phyloP scores from a whole-genome alignment of 495 filamentous ascomycete species.

The Thozetella sp. region DNA sequence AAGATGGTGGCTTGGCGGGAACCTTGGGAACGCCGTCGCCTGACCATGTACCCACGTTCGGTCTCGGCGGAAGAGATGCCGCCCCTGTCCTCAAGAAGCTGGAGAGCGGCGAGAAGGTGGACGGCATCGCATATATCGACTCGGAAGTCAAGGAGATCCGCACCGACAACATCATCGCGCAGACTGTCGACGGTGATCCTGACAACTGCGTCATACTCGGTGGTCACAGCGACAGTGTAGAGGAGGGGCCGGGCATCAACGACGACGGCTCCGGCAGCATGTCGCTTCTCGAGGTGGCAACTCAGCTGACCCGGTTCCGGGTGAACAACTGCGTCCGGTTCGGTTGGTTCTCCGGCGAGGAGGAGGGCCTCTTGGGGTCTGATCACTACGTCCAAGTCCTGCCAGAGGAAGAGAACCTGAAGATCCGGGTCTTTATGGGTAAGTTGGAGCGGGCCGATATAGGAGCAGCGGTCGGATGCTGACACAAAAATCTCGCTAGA shows the following conservation, averaged over 20 bases:
- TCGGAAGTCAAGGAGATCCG: conserved; percentile 41
- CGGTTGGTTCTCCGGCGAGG: conserved; percentile 60
- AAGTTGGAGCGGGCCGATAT: neutral
- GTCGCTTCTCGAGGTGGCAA: conserved; percentile 54
- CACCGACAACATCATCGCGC: conserved; percentile 56
- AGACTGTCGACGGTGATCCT: conserved; percentile 54
- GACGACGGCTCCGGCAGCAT: conserved; percentile 58
- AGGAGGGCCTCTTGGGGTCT: conserved; percentile 59
- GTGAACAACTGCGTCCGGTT: conserved; percentile 61
- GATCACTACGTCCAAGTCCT: conserved; percentile 55
- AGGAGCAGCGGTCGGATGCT: neutral
- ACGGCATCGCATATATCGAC: conserved; percentile 58
- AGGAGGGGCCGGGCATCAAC: conserved; percentile 50
- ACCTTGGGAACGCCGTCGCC: conserved; percentile 54
- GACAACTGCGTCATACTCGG: conserved; percentile 61
- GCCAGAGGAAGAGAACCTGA: conserved; percentile 47
- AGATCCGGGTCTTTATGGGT: conserved; percentile 57
- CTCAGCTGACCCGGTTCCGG: conserved; percentile 46
- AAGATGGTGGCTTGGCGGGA: conserved; percentile 44
- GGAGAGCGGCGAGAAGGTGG: conserved; percentile 42
- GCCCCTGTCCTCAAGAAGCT: conserved; percentile 46
- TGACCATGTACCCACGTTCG: conserved; percentile 59
- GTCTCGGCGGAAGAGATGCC: conserved; percentile 52
- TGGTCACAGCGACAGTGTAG: conserved; percentile 56
- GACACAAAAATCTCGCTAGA: conserved; percentile 22